Conservation (phyloP, 495 filamentous ascomycete genomes). For the Hypoxylon subgilvum region DNA sequence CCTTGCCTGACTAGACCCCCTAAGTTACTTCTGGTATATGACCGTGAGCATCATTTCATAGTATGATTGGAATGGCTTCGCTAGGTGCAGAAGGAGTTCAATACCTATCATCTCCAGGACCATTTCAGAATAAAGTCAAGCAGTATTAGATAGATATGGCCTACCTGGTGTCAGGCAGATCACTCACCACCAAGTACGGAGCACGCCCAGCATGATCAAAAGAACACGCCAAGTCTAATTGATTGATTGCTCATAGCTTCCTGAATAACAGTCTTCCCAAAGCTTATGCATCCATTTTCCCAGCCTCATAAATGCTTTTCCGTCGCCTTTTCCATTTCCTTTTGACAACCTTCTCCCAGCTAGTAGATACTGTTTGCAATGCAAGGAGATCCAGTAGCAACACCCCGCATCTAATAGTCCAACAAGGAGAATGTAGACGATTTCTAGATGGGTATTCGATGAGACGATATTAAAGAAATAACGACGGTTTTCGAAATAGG, state of each 20-base stretch:
- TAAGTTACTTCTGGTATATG: no score
- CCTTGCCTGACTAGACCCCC: no score
- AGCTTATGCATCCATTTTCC: slow-evolving; percentile 17
- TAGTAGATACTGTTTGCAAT: slow-evolving; percentile 27
- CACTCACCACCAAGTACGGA: not conserved
- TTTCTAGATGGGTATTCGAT: slow-evolving; percentile 43
- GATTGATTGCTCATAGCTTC: slow-evolving; percentile 30
- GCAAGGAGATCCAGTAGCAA: slow-evolving; percentile 14
- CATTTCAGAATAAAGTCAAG: no score
- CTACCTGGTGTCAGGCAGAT: not conserved
- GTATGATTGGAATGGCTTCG: no score
- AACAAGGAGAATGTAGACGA: slow-evolving; percentile 21
- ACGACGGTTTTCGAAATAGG: not conserved
- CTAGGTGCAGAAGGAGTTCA: no score
- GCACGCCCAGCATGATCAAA: not conserved
- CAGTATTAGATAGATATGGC: no score
- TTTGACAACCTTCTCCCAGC: slow-evolving; percentile 15
- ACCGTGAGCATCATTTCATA: no score
- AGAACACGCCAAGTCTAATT: slow-evolving; percentile 20
- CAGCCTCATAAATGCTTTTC: slow-evolving; percentile 13
- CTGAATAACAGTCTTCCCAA: slow-evolving; percentile 26
- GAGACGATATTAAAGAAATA: slow-evolving; percentile 11
- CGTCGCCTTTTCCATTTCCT: no score
- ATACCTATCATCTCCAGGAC: no score
- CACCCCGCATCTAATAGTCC: not conserved